These are phyloP conservation scores for Trypanosoma lewisi DNA, from an alignment of 208 protist species.

Conservation along the genomic window DNA sequence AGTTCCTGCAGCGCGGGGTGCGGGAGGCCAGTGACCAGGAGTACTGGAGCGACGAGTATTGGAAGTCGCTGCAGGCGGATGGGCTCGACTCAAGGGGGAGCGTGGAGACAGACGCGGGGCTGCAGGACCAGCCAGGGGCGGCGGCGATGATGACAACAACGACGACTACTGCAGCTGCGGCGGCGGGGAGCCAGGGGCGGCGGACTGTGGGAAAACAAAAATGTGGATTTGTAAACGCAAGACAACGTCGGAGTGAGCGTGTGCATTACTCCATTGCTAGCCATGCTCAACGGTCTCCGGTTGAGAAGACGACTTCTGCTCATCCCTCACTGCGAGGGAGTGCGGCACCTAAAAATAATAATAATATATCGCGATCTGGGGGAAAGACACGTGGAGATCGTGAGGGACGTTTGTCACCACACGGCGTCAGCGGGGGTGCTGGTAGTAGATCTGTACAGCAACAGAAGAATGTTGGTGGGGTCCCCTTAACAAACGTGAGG, in stretches of 20 bases:
- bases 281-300: not conserved
- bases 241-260: not conserved
- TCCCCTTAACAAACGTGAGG: not conserved
- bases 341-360: not conserved
- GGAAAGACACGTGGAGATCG: not conserved
- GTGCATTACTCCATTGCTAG: not conserved
- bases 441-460: not conserved
- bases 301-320: not conserved
- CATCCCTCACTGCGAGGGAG: not conserved
- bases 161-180: not conserved
- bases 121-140: not conserved
- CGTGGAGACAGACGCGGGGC: not conserved
- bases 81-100: not conserved
- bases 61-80: constrained; percentile 36
- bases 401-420: not conserved
- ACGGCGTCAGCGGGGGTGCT: too few species aligned
- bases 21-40: constrained; percentile 40
- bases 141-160: not conserved
- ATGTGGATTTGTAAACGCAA: not conserved
- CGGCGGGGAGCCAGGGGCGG: not conserved
- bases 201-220: not conserved
- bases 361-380: not conserved
- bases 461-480: not conserved
- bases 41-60: constrained; percentile 67
- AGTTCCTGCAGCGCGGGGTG: constrained; percentile 24